Evolutionary conservation across 1,139 yeast genomes (phyloP), one percentile per base, ranked within the genome.

Genomic region (Suhomyces panamericanus): DNA sequence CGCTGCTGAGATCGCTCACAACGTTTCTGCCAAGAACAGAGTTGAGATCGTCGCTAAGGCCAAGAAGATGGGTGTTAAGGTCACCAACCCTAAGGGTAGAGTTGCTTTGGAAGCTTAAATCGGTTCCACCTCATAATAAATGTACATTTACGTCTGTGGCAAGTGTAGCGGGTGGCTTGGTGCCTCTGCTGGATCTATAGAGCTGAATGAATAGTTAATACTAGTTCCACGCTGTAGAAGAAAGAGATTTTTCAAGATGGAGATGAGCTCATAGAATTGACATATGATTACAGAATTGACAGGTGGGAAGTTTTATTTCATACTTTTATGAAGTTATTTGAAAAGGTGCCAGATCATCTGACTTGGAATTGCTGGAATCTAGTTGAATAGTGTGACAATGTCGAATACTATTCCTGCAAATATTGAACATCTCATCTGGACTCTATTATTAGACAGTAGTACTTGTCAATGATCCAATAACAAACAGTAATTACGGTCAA

Each of bases 1-100:
- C 78, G 99, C 99, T 75, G 99, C 98, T 74, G 99, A 93, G 81
- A 95, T 95, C 68, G 96, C 98, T 66, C 96, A 89, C 91, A 88
- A 87, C 77, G 93, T 95, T 64, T 90, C 98, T 64, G 88, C 99
- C 65, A 91, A 84, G 81, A 91, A 95, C 93, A 90, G 99, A 84
- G 90, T 91, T 69, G 93, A 81, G 69, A 88, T 95, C 66, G 85
- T 95, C 68, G 86, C 95, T 66, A 91, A 90, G 82, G 99, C 99
- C 67, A 91, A 90, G 85, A 90, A 96, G 75, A 81, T 90, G 69
- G 98, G 98, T 80, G 83, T 95, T 72, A 91, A 90, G 85, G 97
- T 93, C 70, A 95, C 99, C 83, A 93, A 93, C 83, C 95, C 97
- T 73, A 85, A 89, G 84, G 99, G 96, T 75, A 93, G 96, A 83